Base-by-base conservation (phyloP, 2,329 filamentous ascomycete genomes). In the Colletotrichum graminicola region DNA sequence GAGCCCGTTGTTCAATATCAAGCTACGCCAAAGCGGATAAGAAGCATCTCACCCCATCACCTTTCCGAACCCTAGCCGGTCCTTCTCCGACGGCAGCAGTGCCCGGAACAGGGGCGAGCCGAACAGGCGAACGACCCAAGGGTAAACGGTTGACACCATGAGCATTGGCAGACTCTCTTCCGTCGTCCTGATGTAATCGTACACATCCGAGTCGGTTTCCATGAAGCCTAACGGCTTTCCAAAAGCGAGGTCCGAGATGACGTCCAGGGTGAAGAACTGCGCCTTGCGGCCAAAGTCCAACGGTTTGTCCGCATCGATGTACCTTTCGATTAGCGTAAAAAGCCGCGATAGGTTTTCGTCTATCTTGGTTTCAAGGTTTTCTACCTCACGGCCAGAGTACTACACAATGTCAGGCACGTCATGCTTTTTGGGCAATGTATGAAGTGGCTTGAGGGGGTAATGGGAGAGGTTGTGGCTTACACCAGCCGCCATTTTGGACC, bases 341-440 rank as follows among this genome's bases (percentile, higher is more conserved):
- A 88, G 78, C 3, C 84, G 79, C 39, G 77, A 66, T 3, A 89
- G 78, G 54, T 84, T 83, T 21, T 78, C 75, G 65, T 89, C 86
- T 47, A 89, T 83, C 45, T 82, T 81, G 10, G 78, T 73, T 72
- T 89, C 86, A 1, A 88, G 76, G 8, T 78, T 78, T 4, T 82
- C 80, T n/a, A 87, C 85, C 36, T 88, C 87, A 73, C 86, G 85
- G 16, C 86, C 86, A 5, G 84, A 82, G 74, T 88, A 88, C 72
- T 75, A 43, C 6, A 1, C 7, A 49, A 32, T 34, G 7, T 34
- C 59, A 55, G 52, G 5, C 18, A 5, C 52, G 21, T 5, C 7
- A 6, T 23, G 18, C 12, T n/a, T 55, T 21, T 23, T 23, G 32
- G 21, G 21, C 5, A 23, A 36, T 21, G 52, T 12, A 8, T 12